Conservation (phyloP, 208 protist species). For the Wallacemonas sp. region DNA sequence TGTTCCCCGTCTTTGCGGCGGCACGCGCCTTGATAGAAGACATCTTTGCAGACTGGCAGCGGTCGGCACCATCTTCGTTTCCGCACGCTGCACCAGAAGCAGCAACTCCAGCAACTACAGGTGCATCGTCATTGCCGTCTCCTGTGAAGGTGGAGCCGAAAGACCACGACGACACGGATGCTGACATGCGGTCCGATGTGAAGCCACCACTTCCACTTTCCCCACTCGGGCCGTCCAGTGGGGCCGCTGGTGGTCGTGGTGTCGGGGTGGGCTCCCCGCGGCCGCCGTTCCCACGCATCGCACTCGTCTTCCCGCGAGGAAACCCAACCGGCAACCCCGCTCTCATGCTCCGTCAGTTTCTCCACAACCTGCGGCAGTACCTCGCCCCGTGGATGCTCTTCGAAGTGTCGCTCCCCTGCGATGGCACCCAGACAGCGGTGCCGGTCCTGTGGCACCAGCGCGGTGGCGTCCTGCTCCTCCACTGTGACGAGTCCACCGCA, state of each 20-base stretch:
- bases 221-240: no score
- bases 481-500: slow-evolving; percentile 52
- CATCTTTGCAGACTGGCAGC: slow-evolving; percentile 22
- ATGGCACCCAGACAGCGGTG: slow-evolving; percentile 6
- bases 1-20: slow-evolving; percentile 63
- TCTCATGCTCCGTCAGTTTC: slow-evolving; percentile 38
- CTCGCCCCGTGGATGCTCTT: slow-evolving; percentile 51
- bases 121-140: neutral
- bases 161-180: neutral
- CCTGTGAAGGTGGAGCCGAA: neutral
- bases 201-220: no score
- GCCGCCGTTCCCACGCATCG: slow-evolving; percentile 37
- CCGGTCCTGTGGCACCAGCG: slow-evolving; percentile 45
- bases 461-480: slow-evolving; percentile 65
- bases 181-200: no score
- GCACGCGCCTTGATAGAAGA: slow-evolving; percentile 53
- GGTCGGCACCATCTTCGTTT: neutral
- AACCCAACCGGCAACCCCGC: slow-evolving; percentile 40
- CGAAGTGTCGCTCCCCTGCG: slow-evolving; percentile 23
- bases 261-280: neutral
- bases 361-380: slow-evolving; percentile 45
- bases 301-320: slow-evolving; percentile 43
- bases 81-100: neutral
- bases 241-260: neutral
- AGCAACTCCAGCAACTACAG: neutral